Evolutionary conservation across 495 filamentous ascomycete species (phyloP).

Genomic region (Annulohypoxylon stygium): DNA sequence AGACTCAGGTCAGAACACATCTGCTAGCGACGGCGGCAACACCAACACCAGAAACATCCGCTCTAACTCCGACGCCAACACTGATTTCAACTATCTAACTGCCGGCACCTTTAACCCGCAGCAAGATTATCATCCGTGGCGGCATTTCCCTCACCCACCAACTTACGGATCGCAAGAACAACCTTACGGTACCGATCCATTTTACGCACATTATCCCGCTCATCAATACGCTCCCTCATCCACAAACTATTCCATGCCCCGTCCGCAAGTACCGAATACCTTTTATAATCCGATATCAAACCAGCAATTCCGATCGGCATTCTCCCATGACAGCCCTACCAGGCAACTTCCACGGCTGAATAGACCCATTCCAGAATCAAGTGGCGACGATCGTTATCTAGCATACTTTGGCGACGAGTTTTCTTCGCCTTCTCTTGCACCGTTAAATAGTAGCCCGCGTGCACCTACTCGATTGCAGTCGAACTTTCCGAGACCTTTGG

Average conservation of each 20-base stretch:
- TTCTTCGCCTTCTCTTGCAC: conserved; percentile 55
- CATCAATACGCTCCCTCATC: too few species aligned
- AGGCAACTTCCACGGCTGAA: conserved; percentile 26
- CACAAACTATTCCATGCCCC: too few species aligned
- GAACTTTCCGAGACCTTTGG: conserved; percentile 31
- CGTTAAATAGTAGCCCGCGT: conserved; percentile 40
- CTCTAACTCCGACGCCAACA: too few species aligned
- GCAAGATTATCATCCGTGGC: too few species aligned
- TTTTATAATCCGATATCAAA: conserved; percentile 2
- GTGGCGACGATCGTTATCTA: conserved; percentile 51
- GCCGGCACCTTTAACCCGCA: too few species aligned
- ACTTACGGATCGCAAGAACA: too few species aligned
- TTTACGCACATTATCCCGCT: too few species aligned
- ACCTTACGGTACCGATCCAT: too few species aligned
- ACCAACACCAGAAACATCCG: too few species aligned
- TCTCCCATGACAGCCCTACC: conserved; percentile 10
- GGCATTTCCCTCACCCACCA: too few species aligned
- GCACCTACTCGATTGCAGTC: conserved; percentile 37
- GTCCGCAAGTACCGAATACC: too few species aligned
- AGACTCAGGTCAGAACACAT: conserved; percentile 22
- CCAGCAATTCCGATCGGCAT: conserved; percentile 17
- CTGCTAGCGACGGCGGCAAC: conserved; percentile 17
- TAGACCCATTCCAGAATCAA: conserved; percentile 13
- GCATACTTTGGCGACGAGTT: conserved; percentile 50
- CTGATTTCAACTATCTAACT: too few species aligned